Conservation (phyloP, 176 grass and related monocot genomes). For the Oropetium thomaeum region DNA sequence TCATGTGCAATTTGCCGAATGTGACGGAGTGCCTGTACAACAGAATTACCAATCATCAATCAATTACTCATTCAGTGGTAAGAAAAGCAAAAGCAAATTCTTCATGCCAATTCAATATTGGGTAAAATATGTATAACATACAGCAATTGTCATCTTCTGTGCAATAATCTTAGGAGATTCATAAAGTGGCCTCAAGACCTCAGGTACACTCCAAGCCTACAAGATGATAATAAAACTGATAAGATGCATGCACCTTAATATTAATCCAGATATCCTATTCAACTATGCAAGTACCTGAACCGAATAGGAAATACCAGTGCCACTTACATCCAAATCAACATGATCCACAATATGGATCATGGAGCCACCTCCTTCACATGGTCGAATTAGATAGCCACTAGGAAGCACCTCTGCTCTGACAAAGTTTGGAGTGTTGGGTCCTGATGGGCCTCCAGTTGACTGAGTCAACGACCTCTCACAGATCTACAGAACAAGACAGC, state of each 20-base stretch:
- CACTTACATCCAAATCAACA: slow-evolving; percentile 93
- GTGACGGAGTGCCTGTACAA: slow-evolving; percentile 77
- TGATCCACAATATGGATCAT: slow-evolving; percentile 99
- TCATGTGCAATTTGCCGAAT: slow-evolving; percentile 89
- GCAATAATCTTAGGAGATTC: slow-evolving; percentile 93
- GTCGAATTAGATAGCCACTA: slow-evolving; percentile 91
- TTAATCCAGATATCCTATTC: not conserved
- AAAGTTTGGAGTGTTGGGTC: slow-evolving; percentile 84
- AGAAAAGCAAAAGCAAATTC: not conserved
- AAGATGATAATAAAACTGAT: slow-evolving; percentile 2
- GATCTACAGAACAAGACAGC: slow-evolving; percentile 58
- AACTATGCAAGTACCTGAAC: slow-evolving; percentile 13
- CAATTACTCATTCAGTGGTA: not conserved
- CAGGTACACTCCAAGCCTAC: slow-evolving; percentile 95
- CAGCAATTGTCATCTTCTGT: slow-evolving; percentile 91
- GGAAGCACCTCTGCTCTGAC: slow-evolving; percentile 92
- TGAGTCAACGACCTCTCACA: slow-evolving; percentile 96
- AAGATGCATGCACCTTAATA: slow-evolving; percentile 19
- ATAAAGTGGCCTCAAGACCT: slow-evolving; percentile 93
- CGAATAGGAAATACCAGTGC: not conserved
- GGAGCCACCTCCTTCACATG: slow-evolving; percentile 96
- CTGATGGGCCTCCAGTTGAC: slow-evolving; percentile 75
- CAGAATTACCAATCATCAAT: not conserved
- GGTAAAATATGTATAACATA: slow-evolving; percentile 38
- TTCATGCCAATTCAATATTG: not conserved